Percentiles rank a stretch among this genome's conserved stretches.
phyloP scores from a whole-genome alignment of 805 yeast genomes.

The Saitoella complicata region DNA sequence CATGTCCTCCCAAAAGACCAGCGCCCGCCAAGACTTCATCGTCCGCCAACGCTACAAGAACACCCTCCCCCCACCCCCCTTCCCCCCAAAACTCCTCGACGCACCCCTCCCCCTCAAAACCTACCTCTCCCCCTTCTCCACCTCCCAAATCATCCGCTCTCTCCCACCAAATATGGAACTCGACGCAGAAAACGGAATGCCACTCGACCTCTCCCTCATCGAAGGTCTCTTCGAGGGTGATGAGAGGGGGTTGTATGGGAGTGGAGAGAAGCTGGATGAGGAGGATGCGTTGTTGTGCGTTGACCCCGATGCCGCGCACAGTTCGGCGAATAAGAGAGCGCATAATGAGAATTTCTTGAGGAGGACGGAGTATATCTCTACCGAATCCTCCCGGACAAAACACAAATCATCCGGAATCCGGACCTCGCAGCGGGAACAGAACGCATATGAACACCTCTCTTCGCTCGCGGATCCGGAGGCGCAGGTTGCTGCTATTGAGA shows the following conservation, averaged over 20 bases:
- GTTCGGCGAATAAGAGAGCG: constrained; percentile 14
- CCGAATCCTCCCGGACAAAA: constrained; percentile 28
- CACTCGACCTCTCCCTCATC: constrained; percentile 49
- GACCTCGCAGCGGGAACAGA: constrained; percentile 13
- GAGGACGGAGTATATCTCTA: constrained; percentile 83
- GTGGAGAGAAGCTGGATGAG: constrained; percentile 41
- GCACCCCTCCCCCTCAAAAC: constrained; percentile 31
- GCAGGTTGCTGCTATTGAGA: constrained; percentile 57
- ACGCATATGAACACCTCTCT: constrained; percentile 20
- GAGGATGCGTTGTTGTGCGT: constrained; percentile 24
- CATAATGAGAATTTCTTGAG: constrained; percentile 60
- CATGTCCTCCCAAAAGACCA: no score
- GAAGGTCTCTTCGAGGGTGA: constrained; percentile 55
- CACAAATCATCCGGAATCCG: constrained; percentile 11
- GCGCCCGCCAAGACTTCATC: constrained; percentile 23
- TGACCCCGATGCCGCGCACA: constrained; percentile 6
- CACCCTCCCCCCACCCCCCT: constrained; percentile 81
- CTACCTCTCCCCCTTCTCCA: constrained; percentile 36
- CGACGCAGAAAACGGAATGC: constrained; percentile 50
- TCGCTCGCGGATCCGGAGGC: constrained; percentile 34
- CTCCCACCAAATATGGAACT: constrained; percentile 43
- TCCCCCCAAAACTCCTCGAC: constrained; percentile 71
- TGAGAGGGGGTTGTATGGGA: constrained; percentile 26
- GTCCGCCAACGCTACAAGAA: constrained; percentile 74
- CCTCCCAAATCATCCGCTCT: constrained; percentile 62